Evolutionary conservation across 2,329 filamentous ascomycete species (phyloP).

Genomic region (Claviceps maximensis): DNA sequence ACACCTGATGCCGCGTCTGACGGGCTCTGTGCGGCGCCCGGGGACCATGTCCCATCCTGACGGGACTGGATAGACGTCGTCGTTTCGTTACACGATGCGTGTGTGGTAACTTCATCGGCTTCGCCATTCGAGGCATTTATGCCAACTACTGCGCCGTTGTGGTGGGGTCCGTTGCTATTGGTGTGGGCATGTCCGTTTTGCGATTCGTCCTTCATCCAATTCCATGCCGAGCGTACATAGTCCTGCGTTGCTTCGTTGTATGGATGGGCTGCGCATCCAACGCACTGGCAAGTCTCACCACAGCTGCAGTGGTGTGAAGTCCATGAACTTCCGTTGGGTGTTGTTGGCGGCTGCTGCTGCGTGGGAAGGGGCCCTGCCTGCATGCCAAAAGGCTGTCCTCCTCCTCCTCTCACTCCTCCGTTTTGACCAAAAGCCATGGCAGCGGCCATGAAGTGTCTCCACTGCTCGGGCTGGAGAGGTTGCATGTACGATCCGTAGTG

Average conservation of each 20-base stretch:
- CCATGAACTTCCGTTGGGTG: conserved; percentile 13
- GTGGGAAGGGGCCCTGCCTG: conserved; percentile 10
- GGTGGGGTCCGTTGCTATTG: not conserved
- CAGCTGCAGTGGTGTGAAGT: conserved; percentile 42
- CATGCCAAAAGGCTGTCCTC: conserved; percentile 12
- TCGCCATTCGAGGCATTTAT: conserved; percentile 13
- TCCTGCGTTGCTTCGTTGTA: conserved; percentile 50
- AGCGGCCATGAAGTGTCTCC: conserved; percentile 33
- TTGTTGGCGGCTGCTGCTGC: conserved; percentile 2
- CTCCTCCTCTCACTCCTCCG: not conserved
- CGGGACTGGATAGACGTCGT: conserved; percentile 8
- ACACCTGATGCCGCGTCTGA: conserved; percentile 31
- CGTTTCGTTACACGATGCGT: conserved; percentile 10
- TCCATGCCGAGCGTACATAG: conserved; percentile 36
- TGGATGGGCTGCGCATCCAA: conserved; percentile 55
- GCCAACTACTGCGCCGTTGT: conserved; percentile 12
- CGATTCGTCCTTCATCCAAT: conserved; percentile 25
- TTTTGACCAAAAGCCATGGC: conserved; percentile 13
- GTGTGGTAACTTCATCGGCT: conserved; percentile 9
- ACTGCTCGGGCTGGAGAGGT: conserved; percentile 40
- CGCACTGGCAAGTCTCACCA: conserved; percentile 52
- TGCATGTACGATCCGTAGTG: conserved; percentile 42
- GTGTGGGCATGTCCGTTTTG: conserved; percentile 10
- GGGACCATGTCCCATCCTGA: conserved; percentile 21
- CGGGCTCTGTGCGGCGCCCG: conserved; percentile 30